phyloP scores from a whole-genome alignment of 164 flowering plant species.

The Vitis amurensis region DNA sequence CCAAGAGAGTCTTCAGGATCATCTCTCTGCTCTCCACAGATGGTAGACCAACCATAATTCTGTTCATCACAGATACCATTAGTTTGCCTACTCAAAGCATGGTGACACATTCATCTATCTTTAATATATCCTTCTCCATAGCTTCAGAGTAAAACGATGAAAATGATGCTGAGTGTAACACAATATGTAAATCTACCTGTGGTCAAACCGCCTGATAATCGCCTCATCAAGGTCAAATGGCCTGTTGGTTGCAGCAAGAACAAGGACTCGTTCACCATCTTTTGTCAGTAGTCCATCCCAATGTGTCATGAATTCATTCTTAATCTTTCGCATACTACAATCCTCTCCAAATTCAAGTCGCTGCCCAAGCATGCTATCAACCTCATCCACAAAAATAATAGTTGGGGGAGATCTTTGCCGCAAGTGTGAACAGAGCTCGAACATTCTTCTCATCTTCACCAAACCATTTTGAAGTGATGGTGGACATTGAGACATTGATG shows the following conservation, averaged over 20 bases:
- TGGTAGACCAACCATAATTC: constrained; percentile 78
- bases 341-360: constrained; percentile 52
- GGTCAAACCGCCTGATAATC: constrained; percentile 80
- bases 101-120: not conserved
- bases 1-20: constrained; percentile 66
- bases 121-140: not conserved
- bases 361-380: constrained; percentile 76
- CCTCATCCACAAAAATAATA: constrained; percentile 72
- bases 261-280: constrained; percentile 69
- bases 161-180: not conserved
- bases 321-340: constrained; percentile 57
- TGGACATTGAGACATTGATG: constrained; percentile 65
- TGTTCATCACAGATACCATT: constrained; percentile 22
- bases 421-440: constrained; percentile 49
- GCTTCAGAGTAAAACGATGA: not conserved
- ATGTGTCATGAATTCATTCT: constrained; percentile 69
- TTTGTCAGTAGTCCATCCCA: constrained; percentile 78
- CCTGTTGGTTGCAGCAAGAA: constrained; percentile 84
- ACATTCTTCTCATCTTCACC: constrained; percentile 63
- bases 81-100: not conserved
- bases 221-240: constrained; percentile 88
- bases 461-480: constrained; percentile 63
- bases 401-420: constrained; percentile 59
- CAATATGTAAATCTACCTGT: constrained; percentile 41
- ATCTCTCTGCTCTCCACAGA: constrained; percentile 62